Conservation (phyloP, 2,329 filamentous ascomycete species). For the Fusarium sp. region DNA sequence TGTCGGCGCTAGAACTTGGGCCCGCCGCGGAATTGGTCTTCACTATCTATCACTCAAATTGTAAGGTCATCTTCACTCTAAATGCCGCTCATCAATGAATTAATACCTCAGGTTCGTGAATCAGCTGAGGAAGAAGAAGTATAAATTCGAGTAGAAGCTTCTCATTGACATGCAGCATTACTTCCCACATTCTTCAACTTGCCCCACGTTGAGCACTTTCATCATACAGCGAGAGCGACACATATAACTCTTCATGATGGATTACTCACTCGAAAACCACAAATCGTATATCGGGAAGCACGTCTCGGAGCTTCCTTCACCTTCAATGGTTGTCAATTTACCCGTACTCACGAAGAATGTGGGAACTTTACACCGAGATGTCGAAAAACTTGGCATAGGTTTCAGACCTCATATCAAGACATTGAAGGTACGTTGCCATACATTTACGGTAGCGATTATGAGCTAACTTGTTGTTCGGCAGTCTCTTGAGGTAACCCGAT, state of each 20-base stretch:
- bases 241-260: conserved; percentile 33
- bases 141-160: not conserved
- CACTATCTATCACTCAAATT: not conserved
- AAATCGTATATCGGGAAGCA: conserved; percentile 53
- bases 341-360: conserved; percentile 55
- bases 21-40: not conserved
- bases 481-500: conserved; percentile 53
- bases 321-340: conserved; percentile 55
- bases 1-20: conserved; percentile 8
- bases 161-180: not conserved
- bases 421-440: conserved; percentile 51
- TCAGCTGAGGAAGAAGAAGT: not conserved
- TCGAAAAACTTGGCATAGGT: conserved; percentile 52
- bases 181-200: conserved; percentile 2
- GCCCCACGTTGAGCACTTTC: conserved; percentile 10
- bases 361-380: conserved; percentile 53
- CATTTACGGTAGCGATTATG: accelerated
- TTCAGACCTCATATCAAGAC: conserved; percentile 61
- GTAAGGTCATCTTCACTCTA: not conserved
- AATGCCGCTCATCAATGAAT: not conserved
- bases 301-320: conserved; percentile 53
- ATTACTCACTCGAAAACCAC: conserved; percentile 47
- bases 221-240: not conserved
- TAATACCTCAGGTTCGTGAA: not conserved
- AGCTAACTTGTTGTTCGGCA: conserved; percentile 25